phyloP scores from a whole-genome alignment of 257 asterid species.

The Knoxia roxburghii region DNA sequence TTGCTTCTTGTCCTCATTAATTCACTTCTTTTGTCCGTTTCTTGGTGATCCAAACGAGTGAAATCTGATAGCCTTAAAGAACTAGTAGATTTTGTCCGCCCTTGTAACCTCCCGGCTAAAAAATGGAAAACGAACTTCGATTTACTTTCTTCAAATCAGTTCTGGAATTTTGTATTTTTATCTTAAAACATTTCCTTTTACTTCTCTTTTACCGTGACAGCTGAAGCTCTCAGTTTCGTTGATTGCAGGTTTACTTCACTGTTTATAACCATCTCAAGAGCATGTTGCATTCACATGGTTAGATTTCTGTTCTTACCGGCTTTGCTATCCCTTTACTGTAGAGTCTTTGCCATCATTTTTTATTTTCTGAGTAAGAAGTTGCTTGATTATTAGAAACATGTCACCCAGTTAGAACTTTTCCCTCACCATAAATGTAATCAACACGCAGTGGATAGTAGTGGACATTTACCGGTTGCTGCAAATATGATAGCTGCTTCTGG shows the following conservation, averaged over 20 bases:
- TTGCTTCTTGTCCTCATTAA: background rate
- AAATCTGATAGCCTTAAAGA: background rate
- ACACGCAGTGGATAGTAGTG: constrained; percentile 50
- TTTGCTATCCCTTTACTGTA: constrained; percentile 1
- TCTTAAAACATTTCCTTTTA: background rate
- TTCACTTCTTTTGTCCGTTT: background rate
- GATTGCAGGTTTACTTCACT: constrained; percentile 85
- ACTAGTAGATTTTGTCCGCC: background rate
- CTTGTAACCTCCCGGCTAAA: background rate
- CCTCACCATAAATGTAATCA: background rate
- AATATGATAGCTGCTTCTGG: constrained; percentile 90
- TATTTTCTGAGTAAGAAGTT: background rate
- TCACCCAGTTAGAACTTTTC: background rate
- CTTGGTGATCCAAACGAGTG: background rate
- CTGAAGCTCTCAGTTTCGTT: constrained; percentile 16
- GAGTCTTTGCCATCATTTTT: background rate
- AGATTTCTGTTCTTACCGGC: constrained; percentile 9
- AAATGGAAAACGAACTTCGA: background rate
- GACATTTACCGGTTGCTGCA: constrained; percentile 60
- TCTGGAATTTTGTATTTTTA: no score
- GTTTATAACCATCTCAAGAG: constrained; percentile 89
- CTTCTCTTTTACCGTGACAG: constrained; percentile 8
- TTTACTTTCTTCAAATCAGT: background rate
- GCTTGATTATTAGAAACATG: constrained; percentile 11
- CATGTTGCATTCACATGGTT: constrained; percentile 63